These are phyloP conservation scores for Boeremia exigua DNA, from an alignment of 2,329 filamentous ascomycete genomes.

Conservation along the genomic window DNA sequence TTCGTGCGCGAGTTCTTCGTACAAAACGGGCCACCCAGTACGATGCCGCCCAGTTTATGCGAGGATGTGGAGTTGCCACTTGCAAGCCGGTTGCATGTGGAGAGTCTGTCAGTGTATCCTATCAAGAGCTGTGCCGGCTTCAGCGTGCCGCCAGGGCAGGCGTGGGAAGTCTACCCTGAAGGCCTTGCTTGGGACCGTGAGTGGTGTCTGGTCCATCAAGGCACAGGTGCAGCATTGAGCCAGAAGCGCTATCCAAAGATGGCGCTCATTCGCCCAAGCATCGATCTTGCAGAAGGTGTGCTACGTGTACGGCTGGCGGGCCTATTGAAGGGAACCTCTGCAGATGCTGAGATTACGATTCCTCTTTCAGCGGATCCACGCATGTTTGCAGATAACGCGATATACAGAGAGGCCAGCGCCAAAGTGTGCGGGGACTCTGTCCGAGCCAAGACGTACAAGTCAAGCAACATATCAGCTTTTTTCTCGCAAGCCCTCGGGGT, in stretches of 20 bases:
- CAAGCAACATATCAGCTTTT: constrained; percentile 70
- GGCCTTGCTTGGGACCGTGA: constrained; percentile 94
- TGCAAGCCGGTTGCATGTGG: constrained; percentile 49
- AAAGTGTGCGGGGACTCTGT: constrained; percentile 86
- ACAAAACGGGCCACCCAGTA: constrained; percentile 28
- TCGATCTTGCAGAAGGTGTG: constrained; percentile 73
- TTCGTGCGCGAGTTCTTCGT: constrained; percentile 66
- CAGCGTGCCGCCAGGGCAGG: constrained; percentile 64
- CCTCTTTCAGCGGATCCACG: constrained; percentile 73
- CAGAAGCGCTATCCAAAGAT: constrained; percentile 90
- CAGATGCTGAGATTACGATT: constrained; percentile 46
- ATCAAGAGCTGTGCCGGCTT: constrained; percentile 94
- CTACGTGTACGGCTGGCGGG: constrained; percentile 66
- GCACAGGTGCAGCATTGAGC: constrained; percentile 81
- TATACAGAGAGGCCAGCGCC: constrained; percentile 58
- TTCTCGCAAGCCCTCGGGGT: constrained; percentile 78
- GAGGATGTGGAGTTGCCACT: constrained; percentile 34
- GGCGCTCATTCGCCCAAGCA: constrained; percentile 76
- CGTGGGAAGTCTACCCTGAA: constrained; percentile 81
- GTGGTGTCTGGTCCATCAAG: constrained; percentile 91
- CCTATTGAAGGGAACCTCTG: constrained; percentile 37
- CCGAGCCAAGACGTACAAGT: constrained; percentile 72
- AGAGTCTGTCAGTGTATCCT: constrained; percentile 72
- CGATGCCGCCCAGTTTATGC: constrained; percentile 29
- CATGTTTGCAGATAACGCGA: constrained; percentile 55